Conservation (phyloP, 2,329 filamentous ascomycete species). For the Talaromyces sp. region DNA sequence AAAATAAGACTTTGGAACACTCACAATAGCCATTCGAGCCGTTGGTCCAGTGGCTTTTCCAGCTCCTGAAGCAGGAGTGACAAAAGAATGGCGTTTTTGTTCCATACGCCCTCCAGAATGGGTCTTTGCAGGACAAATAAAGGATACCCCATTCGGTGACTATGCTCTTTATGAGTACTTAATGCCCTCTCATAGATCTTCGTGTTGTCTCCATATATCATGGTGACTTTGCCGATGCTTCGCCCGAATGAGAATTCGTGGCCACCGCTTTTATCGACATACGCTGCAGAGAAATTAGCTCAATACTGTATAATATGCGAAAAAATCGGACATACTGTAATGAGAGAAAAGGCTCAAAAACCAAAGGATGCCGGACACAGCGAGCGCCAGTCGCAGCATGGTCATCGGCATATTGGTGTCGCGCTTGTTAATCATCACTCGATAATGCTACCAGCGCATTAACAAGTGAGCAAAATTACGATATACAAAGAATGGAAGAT, state of each 20-base stretch:
- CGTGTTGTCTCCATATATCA: constrained; percentile 23
- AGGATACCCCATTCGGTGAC: constrained; percentile 27
- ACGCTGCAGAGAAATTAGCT: not conserved
- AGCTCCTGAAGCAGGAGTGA: constrained; percentile 26
- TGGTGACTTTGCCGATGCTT: constrained; percentile 25
- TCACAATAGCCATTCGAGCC: constrained; percentile 30
- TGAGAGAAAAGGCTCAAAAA: not conserved
- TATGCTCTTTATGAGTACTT: constrained; percentile 27
- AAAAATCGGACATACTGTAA: not conserved
- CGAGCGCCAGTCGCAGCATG: not conserved
- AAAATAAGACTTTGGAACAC: not conserved
- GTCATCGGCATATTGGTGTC: not conserved
- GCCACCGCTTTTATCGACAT: not conserved
- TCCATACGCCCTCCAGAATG: constrained; percentile 28
- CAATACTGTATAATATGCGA: not conserved
- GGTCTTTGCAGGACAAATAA: constrained; percentile 26
- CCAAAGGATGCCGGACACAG: not conserved
- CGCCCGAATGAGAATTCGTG: not conserved
- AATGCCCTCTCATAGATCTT: constrained; percentile 29
- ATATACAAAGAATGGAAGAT: not conserved
- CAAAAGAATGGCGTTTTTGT: constrained; percentile 27
- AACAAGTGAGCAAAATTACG: not conserved
- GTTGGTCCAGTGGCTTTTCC: constrained; percentile 21
- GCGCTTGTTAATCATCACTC: not conserved
- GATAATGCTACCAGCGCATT: not conserved